Conservation (phyloP, 768 basidiomycete species). For the Mycena olivaceomarginata region DNA sequence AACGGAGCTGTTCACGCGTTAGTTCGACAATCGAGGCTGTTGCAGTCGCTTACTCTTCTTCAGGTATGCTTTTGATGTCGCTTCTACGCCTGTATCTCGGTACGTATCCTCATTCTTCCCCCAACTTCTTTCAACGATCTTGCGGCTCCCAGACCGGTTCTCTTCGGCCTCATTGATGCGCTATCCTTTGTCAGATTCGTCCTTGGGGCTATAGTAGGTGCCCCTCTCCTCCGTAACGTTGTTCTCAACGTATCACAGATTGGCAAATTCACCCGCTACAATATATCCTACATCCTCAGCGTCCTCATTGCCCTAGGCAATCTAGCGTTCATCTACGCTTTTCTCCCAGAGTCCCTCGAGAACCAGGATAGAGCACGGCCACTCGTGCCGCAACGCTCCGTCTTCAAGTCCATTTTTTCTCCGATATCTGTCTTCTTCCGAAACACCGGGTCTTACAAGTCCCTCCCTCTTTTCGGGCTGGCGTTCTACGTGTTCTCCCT, state of each 20-base stretch:
- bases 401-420: conserved; percentile 20
- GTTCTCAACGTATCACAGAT: neutral
- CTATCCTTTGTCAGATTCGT: conserved; percentile 21
- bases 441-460: neutral
- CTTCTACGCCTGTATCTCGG: conserved; percentile 8
- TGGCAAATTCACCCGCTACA: conserved; percentile 3
- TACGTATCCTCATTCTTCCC: neutral
- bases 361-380: neutral
- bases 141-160: neutral
- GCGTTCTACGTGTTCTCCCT: conserved; percentile 27
- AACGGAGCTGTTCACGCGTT: conserved; percentile 25
- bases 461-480: conserved; percentile 16
- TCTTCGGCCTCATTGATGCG: conserved; percentile 19
- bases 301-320: conserved; percentile 12
- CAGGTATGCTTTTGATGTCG: too few species aligned
- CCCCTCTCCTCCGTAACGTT: too few species aligned
- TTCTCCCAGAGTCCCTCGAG: conserved; percentile 25
- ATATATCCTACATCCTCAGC: conserved; percentile 7
- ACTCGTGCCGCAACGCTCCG: neutral
- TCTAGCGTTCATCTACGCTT: conserved; percentile 20
- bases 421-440: conserved; percentile 26
- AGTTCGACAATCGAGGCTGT: too few species aligned
- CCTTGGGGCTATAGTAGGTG: neutral
- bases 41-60: too few species aligned
- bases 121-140: neutral